These are phyloP conservation scores for Cochlearia excelsa DNA, from an alignment of 345 rosid genomes.

Conservation along the genomic window DNA sequence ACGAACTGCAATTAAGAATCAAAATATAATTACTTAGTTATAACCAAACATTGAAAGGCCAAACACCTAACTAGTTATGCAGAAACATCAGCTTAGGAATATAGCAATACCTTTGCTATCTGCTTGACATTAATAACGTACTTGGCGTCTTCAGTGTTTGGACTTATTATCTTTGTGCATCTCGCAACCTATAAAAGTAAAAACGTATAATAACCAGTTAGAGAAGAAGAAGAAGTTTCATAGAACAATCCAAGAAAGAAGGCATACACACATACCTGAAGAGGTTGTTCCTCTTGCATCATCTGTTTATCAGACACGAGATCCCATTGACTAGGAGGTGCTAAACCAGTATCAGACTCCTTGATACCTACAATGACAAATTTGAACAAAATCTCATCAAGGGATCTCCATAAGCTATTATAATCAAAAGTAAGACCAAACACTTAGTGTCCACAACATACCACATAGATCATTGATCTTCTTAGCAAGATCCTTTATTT, in stretches of 20 bases:
- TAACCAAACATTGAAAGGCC: constrained; percentile 2
- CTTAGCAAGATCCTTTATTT: constrained; percentile 87
- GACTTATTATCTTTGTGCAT: constrained; percentile 93
- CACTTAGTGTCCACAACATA: constrained; percentile 31
- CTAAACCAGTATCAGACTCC: constrained; percentile 96
- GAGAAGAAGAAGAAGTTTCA: not conserved
- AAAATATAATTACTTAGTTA: constrained; percentile 8
- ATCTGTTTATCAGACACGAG: constrained; percentile 97
- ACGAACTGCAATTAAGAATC: constrained; percentile 57
- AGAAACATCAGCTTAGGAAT: not conserved
- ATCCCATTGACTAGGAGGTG: constrained; percentile 99
- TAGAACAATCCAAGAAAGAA: not conserved
- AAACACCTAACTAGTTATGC: constrained; percentile 11
- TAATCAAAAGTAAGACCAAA: not conserved
- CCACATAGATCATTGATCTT: constrained; percentile 86
- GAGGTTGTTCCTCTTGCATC: constrained; percentile 99
- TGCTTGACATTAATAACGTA: constrained; percentile 95
- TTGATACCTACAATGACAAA: constrained; percentile 57
- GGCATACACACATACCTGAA: constrained; percentile 43
- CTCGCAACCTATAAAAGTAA: constrained; percentile 64
- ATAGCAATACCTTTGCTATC: constrained; percentile 72
- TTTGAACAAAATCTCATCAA: not conserved
- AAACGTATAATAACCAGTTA: not conserved
- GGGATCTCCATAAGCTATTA: not conserved
- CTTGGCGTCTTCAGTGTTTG: constrained; percentile 94